Evolutionary conservation across 352 stramenopile species (phyloP), one percentile per base, ranked within the genome.

Genomic region (Phytophthora pseudosyringae): DNA sequence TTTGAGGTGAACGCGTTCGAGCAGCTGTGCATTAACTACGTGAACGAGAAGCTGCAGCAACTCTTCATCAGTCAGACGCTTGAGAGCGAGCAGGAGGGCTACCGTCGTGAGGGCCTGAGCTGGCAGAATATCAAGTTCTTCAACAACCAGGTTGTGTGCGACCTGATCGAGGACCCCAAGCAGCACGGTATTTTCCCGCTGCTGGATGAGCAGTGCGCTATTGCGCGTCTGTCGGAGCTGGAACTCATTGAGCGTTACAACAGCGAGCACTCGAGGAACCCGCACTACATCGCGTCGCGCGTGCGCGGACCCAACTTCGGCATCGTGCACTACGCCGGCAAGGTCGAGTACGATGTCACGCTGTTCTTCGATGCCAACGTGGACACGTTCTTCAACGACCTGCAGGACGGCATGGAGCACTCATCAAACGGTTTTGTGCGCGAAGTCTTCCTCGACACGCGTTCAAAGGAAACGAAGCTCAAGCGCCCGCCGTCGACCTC

Each of bases 11-110:
- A 97, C 62, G 83, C 83, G 35, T 97, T 97, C 54, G 89, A 97
- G 73, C 89, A 97, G 75, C 76, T 97, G 26, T 93, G 89, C 53
- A 96, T 96, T 68, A 96, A 96, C 75, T 96, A 96, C 64, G 88
- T 92, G 57, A 96, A 96, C 74, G 85, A 94, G 60, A 94, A 94
- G 65, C 81, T 94, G 33, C 88, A 95, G 67, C 86, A 93, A 60
- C 73, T 94, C 5, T 97, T 97, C 66, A 95, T 93, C 56, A 86
- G 82, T 39, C 84, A 95, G 62, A 93, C 84, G 43, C 73, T 97
- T 15, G 73, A 90, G 47, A 83, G 74, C 26, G 86, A 93, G 57
- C 88, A 95, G 67, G 81, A 91, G 21, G 88, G 88, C 33, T 95
- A 95, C 65, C 73, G 67, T 29, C 79, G 79, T 33, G 88, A 95